Evolutionary conservation across 148 eudicot species (phyloP).

Genomic region (Fallopia convolvulus): DNA sequence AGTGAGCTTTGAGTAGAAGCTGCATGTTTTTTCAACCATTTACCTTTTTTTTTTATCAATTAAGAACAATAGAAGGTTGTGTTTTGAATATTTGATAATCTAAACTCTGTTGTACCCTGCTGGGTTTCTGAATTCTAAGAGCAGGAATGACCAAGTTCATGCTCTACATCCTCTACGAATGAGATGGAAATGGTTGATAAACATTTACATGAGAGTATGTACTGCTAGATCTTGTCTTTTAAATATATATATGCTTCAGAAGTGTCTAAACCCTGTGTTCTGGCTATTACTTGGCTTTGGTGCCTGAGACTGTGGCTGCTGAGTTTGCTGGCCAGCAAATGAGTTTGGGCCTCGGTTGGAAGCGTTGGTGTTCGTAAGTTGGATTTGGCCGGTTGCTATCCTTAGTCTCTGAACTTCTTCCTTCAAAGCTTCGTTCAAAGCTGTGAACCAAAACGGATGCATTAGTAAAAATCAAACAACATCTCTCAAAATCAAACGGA

Average conservation of each 20-base stretch:
- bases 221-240: background rate
- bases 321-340: constrained; percentile 29
- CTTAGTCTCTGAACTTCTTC: constrained; percentile 78
- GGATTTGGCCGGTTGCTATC: constrained; percentile 59
- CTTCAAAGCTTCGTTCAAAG: constrained; percentile 76
- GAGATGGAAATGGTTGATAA: background rate
- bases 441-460: constrained; percentile 23
- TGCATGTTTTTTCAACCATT: background rate
- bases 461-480: background rate
- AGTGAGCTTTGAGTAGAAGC: background rate
- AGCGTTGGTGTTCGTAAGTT: constrained; percentile 1
- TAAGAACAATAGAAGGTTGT: background rate
- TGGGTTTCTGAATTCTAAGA: background rate
- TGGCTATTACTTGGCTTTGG: constrained; percentile 21
- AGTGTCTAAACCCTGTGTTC: constrained; percentile 25
- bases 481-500: background rate
- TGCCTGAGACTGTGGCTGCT: constrained; percentile 31
- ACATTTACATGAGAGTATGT: background rate
- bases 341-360: constrained; percentile 21
- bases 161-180: background rate
- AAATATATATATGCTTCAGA: background rate
- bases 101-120: background rate
- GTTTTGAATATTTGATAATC: background rate
- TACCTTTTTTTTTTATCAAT: background rate
- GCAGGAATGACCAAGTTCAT: background rate